Percentiles rank a stretch among this genome's conserved stretches.
phyloP scores from a whole-genome alignment of 805 yeast genomes.

The Hanseniaspora thailandica region DNA sequence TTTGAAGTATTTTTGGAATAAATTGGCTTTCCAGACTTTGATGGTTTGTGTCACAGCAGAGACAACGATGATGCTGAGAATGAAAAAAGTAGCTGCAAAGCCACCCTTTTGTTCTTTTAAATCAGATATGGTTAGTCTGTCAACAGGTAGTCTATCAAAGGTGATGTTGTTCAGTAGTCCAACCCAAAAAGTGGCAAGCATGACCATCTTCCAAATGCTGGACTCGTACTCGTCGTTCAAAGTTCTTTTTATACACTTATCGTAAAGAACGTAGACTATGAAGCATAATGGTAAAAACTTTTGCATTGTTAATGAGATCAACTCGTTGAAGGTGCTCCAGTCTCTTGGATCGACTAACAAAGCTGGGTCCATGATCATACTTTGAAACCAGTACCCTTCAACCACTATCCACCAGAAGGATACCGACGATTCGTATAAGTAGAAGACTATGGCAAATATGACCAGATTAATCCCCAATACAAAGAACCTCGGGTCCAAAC shows the following conservation, averaged over 20 bases:
- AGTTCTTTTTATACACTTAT: conserved; percentile 35
- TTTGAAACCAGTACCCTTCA: conserved; percentile 76
- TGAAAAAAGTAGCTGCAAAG: conserved; percentile 44
- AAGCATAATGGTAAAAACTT: conserved; percentile 66
- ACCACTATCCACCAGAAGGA: conserved; percentile 52
- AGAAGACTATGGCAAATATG: conserved; percentile 52
- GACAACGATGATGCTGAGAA: conserved; percentile 36
- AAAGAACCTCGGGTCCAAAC: conserved; percentile 56
- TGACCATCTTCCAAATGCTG: conserved; percentile 33
- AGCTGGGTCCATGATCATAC: conserved; percentile 73
- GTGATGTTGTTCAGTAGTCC: conserved; percentile 79
- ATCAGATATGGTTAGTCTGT: conserved; percentile 63
- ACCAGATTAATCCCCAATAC: conserved; percentile 48
- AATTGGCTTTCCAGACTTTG: conserved; percentile 67
- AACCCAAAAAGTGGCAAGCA: conserved; percentile 77
- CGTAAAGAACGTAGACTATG: conserved; percentile 61
- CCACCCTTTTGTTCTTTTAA: conserved; percentile 70
- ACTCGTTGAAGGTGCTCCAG: conserved; percentile 39
- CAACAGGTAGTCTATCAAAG: conserved; percentile 80
- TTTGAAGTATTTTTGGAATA: conserved; percentile 46
- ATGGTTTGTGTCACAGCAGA: conserved; percentile 66
- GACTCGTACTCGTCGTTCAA: conserved; percentile 37
- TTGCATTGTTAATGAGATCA: conserved; percentile 60
- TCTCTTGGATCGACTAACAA: conserved; percentile 41
- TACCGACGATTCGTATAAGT: conserved; percentile 34